Evolutionary conservation across 225 moss, liverwort and hornwort genomes (phyloP).

Genomic region (Polytrichum formosum): DNA sequence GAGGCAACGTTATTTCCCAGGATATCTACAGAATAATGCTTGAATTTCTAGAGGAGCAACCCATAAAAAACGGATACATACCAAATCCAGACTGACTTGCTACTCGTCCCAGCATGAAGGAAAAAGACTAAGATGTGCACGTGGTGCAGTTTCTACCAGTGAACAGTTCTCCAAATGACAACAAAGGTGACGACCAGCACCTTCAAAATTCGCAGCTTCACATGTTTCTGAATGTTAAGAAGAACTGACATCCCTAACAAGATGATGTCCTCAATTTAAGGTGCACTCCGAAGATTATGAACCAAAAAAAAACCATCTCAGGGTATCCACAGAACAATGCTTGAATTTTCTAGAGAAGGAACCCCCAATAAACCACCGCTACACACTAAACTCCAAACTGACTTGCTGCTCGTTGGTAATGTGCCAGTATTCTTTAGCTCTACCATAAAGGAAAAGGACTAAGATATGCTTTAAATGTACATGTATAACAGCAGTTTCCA

Average conservation of each 20-base stretch:
- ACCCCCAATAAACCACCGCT: too few relatives aligned
- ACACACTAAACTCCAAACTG: too few relatives aligned
- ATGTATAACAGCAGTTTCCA: background rate
- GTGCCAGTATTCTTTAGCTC: background rate
- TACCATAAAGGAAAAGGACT: background rate
- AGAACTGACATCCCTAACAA: too few relatives aligned
- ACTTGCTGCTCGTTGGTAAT: too few relatives aligned
- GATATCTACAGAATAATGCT: too few relatives aligned
- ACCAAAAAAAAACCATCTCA: background rate
- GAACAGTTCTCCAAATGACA: background rate
- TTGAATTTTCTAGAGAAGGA: too few relatives aligned
- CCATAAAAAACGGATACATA: too few relatives aligned
- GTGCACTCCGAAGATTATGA: background rate
- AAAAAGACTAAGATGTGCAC: background rate
- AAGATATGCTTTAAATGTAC: background rate
- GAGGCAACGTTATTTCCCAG: too few relatives aligned
- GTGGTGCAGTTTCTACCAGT: background rate
- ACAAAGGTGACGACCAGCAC: slow-evolving; percentile 1
- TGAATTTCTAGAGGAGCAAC: too few relatives aligned
- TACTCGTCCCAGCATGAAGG: background rate
- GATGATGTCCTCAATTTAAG: too few relatives aligned
- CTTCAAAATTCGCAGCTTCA: slow-evolving; percentile 31
- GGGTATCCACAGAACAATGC: too few relatives aligned
- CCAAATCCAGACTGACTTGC: too few relatives aligned
- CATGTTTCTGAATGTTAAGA: background rate